phyloP scores from a whole-genome alignment of 2,329 filamentous ascomycete genomes.

The Scedosporium boydii region DNA sequence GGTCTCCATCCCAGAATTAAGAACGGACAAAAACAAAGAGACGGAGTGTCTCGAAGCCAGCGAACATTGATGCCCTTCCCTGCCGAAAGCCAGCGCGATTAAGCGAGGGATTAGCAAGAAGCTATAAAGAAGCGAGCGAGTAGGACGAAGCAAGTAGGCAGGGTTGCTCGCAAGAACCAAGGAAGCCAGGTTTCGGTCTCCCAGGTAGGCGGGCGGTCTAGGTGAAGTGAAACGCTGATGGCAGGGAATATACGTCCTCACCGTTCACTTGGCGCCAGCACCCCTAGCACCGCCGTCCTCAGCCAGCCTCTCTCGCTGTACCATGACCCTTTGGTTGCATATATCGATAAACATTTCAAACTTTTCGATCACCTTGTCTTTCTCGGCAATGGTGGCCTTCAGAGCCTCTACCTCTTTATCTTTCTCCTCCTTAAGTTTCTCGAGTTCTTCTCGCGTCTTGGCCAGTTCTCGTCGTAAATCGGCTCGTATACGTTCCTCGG shows the following conservation, averaged over 20 bases:
- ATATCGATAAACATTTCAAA: conserved; percentile 65
- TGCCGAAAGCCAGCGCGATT: too few species aligned
- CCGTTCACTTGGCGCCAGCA: neutral
- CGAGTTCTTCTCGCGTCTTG: conserved; percentile 45
- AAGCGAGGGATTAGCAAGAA: too few species aligned
- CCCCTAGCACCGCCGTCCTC: conserved; percentile 10
- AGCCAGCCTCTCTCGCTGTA: conserved; percentile 45
- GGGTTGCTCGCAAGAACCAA: neutral
- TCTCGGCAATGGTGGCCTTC: conserved; percentile 51
- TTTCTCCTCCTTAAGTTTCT: conserved; percentile 45
- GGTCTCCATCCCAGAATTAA: neutral
- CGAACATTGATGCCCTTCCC: too few species aligned
- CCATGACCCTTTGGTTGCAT: conserved; percentile 57
- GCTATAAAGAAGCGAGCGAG: too few species aligned
- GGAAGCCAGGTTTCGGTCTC: neutral
- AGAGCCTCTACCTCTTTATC: conserved; percentile 49
- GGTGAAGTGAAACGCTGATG: neutral
- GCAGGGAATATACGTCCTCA: neutral
- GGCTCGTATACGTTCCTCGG: conserved; percentile 54
- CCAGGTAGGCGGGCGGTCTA: neutral
- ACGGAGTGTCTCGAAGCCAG: too few species aligned
- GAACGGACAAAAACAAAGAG: neutral
- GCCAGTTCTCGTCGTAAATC: conserved; percentile 52
- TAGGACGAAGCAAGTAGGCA: too few species aligned
- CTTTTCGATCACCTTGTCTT: conserved; percentile 51